Evolutionary conservation across 2,329 filamentous ascomycete genomes (phyloP), one percentile per base, ranked within the genome.

Genomic region (Fusarium illudens): DNA sequence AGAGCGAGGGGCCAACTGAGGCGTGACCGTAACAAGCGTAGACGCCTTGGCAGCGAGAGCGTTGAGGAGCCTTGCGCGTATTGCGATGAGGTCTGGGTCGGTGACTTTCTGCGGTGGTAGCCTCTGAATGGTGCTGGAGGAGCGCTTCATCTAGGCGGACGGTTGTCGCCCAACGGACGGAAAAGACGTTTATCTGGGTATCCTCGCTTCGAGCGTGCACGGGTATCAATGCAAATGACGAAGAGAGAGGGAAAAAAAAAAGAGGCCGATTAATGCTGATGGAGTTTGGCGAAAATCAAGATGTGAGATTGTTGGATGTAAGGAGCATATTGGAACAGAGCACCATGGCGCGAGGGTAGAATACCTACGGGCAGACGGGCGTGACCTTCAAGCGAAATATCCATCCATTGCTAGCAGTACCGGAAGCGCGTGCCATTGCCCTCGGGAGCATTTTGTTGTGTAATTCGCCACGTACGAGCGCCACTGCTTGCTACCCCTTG

Each of bases 361-460:
- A 61, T 68, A 66, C n/a, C n/a, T n/a, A n/a, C 66, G 65, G 61
- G 62, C 61, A 68, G 65, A 62, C 61, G 25, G 65, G 60, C 51
- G 52, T 50, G 49, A 56, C 51, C 22, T 46, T 37, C 32, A 58
- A 30, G 52, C 13, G 29, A 65, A 68, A 68, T 62, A 53, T 52
- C 54, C n/a, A n/a, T n/a, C 63, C 42, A 57, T 34, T 20, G 61
- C 36, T 39, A 39, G 36, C 19, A 36, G 33, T 9, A 42, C 13
- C 37, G 19, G 37, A 42, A 22, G 19, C 19, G 20, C 8, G 65
- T 53, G 50, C 55, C 39, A 58, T 37, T 57, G 39, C 51, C 50
- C 51, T 53, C 32, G 22, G 55, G 20, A 44, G 12, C 36, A 37
- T 48, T 54, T 60, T 37, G 61, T 56, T 36, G 25, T 36, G 30